These are phyloP conservation scores for Eucalyptus coolabah DNA, from an alignment of 345 rosid genomes.

Conservation along the genomic window DNA sequence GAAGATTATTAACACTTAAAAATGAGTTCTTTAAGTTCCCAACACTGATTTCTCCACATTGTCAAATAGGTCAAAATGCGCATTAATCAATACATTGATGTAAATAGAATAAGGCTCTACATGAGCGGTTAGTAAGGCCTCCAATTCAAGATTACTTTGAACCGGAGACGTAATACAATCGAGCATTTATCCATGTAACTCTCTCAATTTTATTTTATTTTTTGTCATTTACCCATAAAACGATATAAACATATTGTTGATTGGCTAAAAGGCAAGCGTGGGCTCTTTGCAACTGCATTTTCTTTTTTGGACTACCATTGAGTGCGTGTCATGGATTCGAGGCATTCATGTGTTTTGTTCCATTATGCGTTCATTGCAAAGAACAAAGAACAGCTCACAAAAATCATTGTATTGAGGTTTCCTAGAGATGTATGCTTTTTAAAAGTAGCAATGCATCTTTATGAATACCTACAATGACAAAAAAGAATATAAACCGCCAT, in stretches of 20 bases:
- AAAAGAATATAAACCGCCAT: neutral
- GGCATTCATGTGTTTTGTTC: neutral
- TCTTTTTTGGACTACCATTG: neutral
- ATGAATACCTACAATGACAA: neutral
- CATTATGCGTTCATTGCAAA: neutral
- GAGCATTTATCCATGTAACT: neutral
- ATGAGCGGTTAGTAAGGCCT: neutral
- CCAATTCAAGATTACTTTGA: neutral
- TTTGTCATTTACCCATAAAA: neutral
- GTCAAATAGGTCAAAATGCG: neutral
- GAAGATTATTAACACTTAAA: too few species aligned
- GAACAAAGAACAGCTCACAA: neutral
- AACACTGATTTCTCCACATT: neutral
- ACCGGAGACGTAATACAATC: neutral
- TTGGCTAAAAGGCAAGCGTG: neutral
- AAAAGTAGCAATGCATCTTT: neutral
- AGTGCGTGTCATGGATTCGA: neutral
- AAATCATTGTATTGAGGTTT: neutral
- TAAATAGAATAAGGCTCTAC: neutral
- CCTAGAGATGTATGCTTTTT: neutral
- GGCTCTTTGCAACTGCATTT: neutral
- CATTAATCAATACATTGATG: neutral
- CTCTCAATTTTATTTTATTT: too few species aligned
- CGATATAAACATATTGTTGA: neutral
- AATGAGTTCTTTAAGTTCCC: too few species aligned